Percentiles rank a stretch among this genome's conserved stretches.
Evolutionary conservation across 2,329 filamentous ascomycete genomes (phyloP).

Genomic region (Pseudogymnoascus sp.): DNA sequence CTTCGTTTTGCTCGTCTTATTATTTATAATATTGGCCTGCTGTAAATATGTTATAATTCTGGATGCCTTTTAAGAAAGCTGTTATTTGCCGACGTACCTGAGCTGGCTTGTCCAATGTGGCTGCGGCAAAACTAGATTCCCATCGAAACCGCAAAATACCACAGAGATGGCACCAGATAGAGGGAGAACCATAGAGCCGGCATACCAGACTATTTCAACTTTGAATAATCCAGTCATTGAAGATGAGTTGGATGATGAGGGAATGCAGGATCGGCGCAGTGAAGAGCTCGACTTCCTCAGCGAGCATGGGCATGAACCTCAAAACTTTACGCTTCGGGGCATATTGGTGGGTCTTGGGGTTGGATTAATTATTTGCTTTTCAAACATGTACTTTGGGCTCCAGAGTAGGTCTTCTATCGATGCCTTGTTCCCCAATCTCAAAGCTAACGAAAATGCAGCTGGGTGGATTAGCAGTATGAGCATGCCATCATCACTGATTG

Average conservation of each 20-base stretch:
- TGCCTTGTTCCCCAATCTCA: constrained; percentile 12
- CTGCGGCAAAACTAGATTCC: not conserved
- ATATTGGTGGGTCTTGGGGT: constrained; percentile 73
- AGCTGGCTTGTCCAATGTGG: not conserved
- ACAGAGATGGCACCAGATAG: constrained; percentile 2
- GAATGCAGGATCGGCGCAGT: constrained; percentile 19
- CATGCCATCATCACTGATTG: constrained; percentile 90
- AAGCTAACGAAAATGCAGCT: constrained; percentile 41
- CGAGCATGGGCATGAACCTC: constrained; percentile 30
- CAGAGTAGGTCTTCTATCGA: constrained; percentile 60
- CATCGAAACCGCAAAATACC: not conserved
- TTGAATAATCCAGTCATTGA: not conserved
- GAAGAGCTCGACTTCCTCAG: constrained; percentile 25
- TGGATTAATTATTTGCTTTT: constrained; percentile 87
- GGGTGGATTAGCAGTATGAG: constrained; percentile 83
- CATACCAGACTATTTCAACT: constrained; percentile 7
- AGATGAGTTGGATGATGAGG: not conserved
- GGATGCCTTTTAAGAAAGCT: not conserved
- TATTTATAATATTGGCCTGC: not conserved
- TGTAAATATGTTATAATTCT: not conserved
- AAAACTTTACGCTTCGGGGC: constrained; percentile 79
- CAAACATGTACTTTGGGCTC: constrained; percentile 97
- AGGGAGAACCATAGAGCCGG: not conserved
- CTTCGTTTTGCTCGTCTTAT: not conserved
- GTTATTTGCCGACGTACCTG: not conserved